These are phyloP conservation scores for Microbotryum scabiosae DNA, from an alignment of 1,284 basidiomycete species.

Conservation along the genomic window DNA sequence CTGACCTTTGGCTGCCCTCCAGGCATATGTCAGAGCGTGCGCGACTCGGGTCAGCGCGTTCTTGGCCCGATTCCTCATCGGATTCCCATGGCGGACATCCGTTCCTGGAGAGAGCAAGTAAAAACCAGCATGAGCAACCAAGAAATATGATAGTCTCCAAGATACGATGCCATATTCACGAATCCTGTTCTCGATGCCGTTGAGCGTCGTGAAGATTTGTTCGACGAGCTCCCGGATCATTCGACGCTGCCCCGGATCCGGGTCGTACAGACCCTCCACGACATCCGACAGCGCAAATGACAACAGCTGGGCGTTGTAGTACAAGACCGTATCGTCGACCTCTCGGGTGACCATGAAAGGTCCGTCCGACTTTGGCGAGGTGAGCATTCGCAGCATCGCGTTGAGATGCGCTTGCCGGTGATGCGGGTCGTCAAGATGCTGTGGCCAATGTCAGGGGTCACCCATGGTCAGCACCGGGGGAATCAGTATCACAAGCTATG, in stretches of 20 bases:
- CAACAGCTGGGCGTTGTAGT: constrained; percentile 1
- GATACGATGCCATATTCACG: neutral
- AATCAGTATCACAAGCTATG: too few species aligned
- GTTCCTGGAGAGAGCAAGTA: neutral
- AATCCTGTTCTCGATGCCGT: neutral
- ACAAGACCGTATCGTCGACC: neutral
- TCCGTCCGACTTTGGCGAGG: too few species aligned
- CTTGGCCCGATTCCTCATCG: constrained; percentile 1
- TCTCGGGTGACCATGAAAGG: too few species aligned
- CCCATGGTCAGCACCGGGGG: too few species aligned
- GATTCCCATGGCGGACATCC: neutral
- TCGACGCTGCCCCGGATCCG: neutral
- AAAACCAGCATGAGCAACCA: neutral
- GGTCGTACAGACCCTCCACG: neutral
- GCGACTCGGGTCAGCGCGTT: neutral
- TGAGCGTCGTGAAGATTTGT: neutral
- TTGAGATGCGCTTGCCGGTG: too few species aligned
- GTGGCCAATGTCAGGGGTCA: too few species aligned
- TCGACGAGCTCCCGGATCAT: neutral
- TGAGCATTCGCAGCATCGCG: too few species aligned
- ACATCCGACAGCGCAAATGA: neutral
- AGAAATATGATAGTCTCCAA: neutral
- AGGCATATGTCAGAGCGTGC: neutral
- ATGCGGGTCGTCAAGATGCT: too few species aligned
- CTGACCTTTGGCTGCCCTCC: neutral